phyloP scores from a whole-genome alignment of 169 alveolate genomes.

The Cryptosporidium sp. region DNA sequence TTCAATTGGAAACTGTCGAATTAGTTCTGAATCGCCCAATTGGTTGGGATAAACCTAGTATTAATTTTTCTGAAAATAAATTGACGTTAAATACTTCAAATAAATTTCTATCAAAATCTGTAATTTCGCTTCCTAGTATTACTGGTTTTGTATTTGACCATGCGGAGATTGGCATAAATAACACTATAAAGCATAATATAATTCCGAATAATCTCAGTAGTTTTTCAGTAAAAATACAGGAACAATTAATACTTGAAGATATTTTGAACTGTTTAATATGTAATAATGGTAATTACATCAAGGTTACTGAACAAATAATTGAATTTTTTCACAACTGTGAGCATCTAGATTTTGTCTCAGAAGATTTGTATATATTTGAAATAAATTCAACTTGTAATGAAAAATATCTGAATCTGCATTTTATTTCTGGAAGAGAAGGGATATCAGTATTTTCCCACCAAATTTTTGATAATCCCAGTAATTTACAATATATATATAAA shows the following conservation, averaged over 20 bases:
- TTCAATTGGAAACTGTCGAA: background rate
- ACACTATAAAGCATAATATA: background rate
- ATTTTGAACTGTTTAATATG: constrained; percentile 36
- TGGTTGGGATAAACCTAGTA: constrained; percentile 37
- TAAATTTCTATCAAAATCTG: background rate
- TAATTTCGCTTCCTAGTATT: background rate
- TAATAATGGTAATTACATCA: constrained; percentile 36
- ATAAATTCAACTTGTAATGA: constrained; percentile 3
- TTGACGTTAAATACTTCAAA: background rate
- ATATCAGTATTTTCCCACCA: constrained; percentile 28
- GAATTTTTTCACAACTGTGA: background rate
- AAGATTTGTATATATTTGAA: background rate
- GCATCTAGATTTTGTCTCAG: background rate
- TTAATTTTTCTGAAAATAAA: background rate
- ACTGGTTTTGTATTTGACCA: constrained; percentile 66
- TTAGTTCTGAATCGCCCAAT: constrained; percentile 46
- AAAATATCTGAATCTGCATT: background rate
- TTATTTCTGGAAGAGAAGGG: constrained; percentile 18
- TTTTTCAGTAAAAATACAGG: constrained; percentile 41
- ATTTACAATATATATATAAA: background rate
- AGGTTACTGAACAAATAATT: constrained; percentile 16
- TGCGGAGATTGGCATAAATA: background rate
- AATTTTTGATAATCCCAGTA: constrained; percentile 43
- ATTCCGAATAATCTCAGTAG: background rate
- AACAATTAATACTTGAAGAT: constrained; percentile 65